phyloP scores from a whole-genome alignment of 2,329 filamentous ascomycete species.

The Phaeosphaeriaceae sp. region DNA sequence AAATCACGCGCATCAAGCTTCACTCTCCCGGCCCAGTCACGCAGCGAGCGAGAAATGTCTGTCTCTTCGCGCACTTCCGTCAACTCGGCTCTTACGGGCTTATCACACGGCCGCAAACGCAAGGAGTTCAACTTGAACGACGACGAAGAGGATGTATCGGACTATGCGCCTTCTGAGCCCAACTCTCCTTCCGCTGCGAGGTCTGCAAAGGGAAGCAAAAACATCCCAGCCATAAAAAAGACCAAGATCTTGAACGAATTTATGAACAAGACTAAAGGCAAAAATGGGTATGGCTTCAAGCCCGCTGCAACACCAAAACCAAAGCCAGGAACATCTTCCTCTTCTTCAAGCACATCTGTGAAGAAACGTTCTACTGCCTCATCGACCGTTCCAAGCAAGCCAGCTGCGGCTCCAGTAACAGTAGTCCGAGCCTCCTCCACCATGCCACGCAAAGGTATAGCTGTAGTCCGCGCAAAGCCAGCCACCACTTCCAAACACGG shows the following conservation, averaged over 20 bases:
- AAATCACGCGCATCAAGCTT: conserved; percentile 8
- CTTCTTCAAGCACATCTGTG: neutral
- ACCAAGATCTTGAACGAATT: neutral
- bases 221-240: neutral
- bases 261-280: conserved; percentile 1
- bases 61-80: conserved; percentile 2
- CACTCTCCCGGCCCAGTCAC: neutral
- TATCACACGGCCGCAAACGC: conserved; percentile 5
- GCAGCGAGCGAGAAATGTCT: conserved; percentile 1
- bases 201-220: neutral
- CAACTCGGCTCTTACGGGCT: neutral
- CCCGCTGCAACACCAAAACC: neutral
- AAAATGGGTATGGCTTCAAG: conserved; percentile 15
- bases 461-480: neutral
- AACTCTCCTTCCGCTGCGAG: neutral
- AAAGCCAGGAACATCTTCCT: neutral
- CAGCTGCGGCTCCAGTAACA: neutral
- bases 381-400: neutral
- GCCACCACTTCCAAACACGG: neutral
- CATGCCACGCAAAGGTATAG: neutral
- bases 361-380: neutral
- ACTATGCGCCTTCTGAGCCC: conserved; percentile 11
- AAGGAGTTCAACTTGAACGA: conserved; percentile 11
- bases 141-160: conserved; percentile 12
- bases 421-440: neutral